phyloP scores from a whole-genome alignment of 768 basidiomycete genomes.

The Tylopilus sp. region DNA sequence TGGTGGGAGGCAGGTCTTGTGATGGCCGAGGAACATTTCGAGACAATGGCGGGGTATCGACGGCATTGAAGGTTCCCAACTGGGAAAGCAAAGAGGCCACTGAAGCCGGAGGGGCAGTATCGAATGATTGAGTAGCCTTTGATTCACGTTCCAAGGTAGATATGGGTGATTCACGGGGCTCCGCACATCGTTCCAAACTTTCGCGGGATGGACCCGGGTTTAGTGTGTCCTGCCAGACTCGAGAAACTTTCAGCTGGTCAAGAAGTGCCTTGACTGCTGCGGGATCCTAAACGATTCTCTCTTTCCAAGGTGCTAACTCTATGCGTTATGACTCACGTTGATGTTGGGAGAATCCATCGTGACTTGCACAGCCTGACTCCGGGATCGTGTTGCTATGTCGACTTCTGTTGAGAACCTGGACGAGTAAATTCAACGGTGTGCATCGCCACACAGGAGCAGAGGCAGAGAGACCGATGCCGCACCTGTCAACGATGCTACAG shows the following conservation, averaged over 20 bases:
- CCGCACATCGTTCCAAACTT: background rate
- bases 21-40: slow-evolving; percentile 8
- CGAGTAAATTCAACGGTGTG: too few species aligned
- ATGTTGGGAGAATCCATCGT: slow-evolving; percentile 47
- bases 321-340: slow-evolving; percentile 41
- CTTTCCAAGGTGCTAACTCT: background rate
- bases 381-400: too few species aligned
- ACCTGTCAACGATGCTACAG: too few species aligned
- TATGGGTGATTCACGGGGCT: slow-evolving; percentile 7
- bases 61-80: slow-evolving; percentile 36
- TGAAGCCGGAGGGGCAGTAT: slow-evolving; percentile 30
- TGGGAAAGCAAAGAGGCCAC: slow-evolving; percentile 67
- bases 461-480: too few species aligned
- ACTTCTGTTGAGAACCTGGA: too few species aligned
- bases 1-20: slow-evolving; percentile 12
- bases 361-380: background rate
- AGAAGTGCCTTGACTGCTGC: slow-evolving; percentile 66
- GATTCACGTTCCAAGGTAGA: slow-evolving; percentile 2
- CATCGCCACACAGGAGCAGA: too few species aligned
- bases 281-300: slow-evolving; percentile 49
- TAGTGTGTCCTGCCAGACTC: slow-evolving; percentile 60
- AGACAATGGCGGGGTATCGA: slow-evolving; percentile 9
- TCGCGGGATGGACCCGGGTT: slow-evolving; percentile 9
- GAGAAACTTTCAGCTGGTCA: slow-evolving; percentile 62
- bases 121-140: background rate